A percentile compares a stretch with the other conserved stretches of the same genome.
Evolutionary conservation across 2,329 filamentous ascomycete species (phyloP).

Genomic region (Capronia coronata): DNA sequence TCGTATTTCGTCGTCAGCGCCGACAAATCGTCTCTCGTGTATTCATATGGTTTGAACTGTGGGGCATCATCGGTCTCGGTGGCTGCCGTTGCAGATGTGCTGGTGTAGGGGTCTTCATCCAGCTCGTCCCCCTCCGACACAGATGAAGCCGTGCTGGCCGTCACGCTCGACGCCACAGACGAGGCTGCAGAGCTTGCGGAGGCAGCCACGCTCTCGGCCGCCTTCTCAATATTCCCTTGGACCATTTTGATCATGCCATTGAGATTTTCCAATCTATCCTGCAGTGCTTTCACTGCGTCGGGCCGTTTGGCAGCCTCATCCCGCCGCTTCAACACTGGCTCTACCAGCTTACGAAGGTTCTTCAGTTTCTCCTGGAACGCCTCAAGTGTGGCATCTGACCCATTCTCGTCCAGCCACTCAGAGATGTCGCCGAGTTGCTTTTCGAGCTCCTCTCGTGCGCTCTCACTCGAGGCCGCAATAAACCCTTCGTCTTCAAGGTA

Average conservation of each 20-base stretch:
- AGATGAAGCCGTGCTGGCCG: slow-evolving; percentile 44
- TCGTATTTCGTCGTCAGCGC: slow-evolving; percentile 57
- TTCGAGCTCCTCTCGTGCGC: slow-evolving; percentile 61
- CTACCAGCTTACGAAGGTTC: slow-evolving; percentile 67
- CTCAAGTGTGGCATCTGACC: slow-evolving; percentile 66
- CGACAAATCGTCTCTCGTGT: slow-evolving; percentile 65
- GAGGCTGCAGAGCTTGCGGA: slow-evolving; percentile 48
- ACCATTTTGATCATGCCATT: slow-evolving; percentile 64
- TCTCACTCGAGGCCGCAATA: slow-evolving; percentile 60
- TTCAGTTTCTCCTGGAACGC: slow-evolving; percentile 71
- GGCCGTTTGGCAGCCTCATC: slow-evolving; percentile 68
- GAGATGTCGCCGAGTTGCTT: slow-evolving; percentile 62
- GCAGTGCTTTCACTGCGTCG: slow-evolving; percentile 58
- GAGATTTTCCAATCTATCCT: slow-evolving; percentile 65
- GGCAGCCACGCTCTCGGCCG: slow-evolving; percentile 54
- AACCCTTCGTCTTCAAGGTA: slow-evolving; percentile 73
- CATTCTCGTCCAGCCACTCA: slow-evolving; percentile 88
- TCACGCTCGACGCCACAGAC: slow-evolving; percentile 39
- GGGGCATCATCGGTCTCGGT: slow-evolving; percentile 32
- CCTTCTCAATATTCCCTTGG: slow-evolving; percentile 65
- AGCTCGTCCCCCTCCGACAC: slow-evolving; percentile 56
- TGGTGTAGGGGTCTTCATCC: slow-evolving; percentile 58
- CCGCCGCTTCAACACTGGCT: slow-evolving; percentile 68
- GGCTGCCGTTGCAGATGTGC: slow-evolving; percentile 33
- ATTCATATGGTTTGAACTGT: slow-evolving; percentile 48